Evolutionary conservation across 306 rosid species (phyloP).

Genomic region (Luffa aegyptiaca): DNA sequence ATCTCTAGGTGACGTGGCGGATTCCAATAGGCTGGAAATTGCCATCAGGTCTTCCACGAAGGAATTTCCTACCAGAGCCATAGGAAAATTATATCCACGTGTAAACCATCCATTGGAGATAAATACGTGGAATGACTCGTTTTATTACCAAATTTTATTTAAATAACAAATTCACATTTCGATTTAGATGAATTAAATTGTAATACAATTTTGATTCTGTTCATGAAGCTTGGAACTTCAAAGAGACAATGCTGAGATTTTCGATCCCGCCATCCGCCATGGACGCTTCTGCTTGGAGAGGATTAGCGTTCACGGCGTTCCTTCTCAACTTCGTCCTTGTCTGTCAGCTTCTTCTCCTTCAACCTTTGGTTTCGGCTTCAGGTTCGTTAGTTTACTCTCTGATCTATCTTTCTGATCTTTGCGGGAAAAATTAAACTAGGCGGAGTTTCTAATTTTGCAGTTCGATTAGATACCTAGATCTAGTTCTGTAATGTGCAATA

Average conservation of each 20-base stretch:
- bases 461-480: background rate
- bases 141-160: background rate
- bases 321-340: conserved; percentile 65
- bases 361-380: conserved; percentile 80
- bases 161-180: background rate
- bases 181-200: background rate
- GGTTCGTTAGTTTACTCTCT: conserved; percentile 32
- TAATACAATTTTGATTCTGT: background rate
- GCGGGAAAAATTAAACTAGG: background rate
- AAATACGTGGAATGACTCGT: conserved; percentile 3
- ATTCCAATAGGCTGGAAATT: background rate
- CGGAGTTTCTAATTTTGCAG: background rate
- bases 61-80: background rate
- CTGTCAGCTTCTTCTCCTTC: conserved; percentile 74
- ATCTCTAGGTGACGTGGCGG: background rate
- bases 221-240: background rate
- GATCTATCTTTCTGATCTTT: conserved; percentile 15
- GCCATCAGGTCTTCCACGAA: background rate
- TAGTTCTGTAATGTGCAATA: background rate
- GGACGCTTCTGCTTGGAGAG: conserved; percentile 58
- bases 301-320: conserved; percentile 43
- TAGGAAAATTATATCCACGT: background rate
- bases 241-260: conserved; percentile 22
- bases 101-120: background rate
- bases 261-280: conserved; percentile 25